Percentiles rank a stretch among this genome's conserved stretches.
phyloP scores from a whole-genome alignment of 2,329 filamentous ascomycete genomes.

The Alternaria dauci region DNA sequence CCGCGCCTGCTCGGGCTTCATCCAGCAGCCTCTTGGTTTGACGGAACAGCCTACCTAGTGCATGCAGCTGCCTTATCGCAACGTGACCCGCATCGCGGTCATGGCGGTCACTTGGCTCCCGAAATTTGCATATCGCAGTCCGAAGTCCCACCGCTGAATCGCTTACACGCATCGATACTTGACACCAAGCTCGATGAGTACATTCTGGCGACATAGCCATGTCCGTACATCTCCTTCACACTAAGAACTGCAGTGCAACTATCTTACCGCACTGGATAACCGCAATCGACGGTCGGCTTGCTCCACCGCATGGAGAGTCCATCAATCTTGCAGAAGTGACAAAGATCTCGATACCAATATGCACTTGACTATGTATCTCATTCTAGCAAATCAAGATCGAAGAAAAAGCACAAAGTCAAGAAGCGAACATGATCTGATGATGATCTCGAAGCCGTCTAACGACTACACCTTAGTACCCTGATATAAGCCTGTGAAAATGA shows the following conservation, averaged over 20 bases:
- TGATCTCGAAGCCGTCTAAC: neutral
- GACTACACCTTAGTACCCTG: neutral
- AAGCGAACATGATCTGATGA: neutral
- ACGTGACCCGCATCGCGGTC: neutral
- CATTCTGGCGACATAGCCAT: neutral
- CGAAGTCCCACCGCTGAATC: neutral
- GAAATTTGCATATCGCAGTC: neutral
- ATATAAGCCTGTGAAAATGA: neutral
- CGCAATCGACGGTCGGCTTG: too few relatives aligned
- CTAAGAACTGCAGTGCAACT: too few relatives aligned
- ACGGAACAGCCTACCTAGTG: neutral
- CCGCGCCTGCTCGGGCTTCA: neutral
- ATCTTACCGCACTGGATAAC: too few relatives aligned
- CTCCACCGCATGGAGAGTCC: too few relatives aligned
- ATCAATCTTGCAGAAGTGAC: too few relatives aligned
- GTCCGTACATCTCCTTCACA: too few relatives aligned
- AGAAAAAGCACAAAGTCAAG: neutral
- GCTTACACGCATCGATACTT: neutral
- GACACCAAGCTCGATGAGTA: neutral
- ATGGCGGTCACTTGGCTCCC: neutral
- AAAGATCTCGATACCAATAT: neutral
- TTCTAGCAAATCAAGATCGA: too few relatives aligned
- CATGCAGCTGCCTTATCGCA: neutral
- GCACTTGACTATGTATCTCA: too few relatives aligned
- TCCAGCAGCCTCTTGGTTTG: neutral